These are phyloP conservation scores for Colletotrichum siamense DNA, from an alignment of 2,329 filamentous ascomycete species.

Conservation along the genomic window DNA sequence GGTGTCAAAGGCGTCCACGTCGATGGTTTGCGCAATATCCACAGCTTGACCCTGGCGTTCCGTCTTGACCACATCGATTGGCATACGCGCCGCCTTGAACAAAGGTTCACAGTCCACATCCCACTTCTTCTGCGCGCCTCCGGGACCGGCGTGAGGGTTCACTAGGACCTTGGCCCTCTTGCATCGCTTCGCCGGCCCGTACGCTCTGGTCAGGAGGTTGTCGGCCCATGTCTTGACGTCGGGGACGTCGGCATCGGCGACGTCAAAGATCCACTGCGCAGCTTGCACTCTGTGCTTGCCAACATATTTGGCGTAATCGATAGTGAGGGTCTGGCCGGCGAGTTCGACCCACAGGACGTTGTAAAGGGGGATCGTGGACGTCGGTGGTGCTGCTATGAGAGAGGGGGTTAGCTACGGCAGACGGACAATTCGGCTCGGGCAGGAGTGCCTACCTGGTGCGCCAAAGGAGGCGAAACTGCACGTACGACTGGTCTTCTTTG, in stretches of 20 bases:
- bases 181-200: conserved; percentile 68
- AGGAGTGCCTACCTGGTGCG: conserved; percentile 2
- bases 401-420: not conserved
- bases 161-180: conserved; percentile 88
- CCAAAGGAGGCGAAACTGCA: conserved; percentile 23
- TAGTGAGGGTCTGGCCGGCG: conserved; percentile 62
- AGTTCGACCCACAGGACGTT: conserved; percentile 84
- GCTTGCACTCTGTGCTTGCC: conserved; percentile 66
- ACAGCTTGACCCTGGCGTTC: conserved; percentile 77
- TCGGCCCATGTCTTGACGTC: conserved; percentile 67
- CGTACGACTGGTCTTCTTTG: conserved; percentile 21
- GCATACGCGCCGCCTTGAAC: conserved; percentile 80
- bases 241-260: conserved; percentile 39
- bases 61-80: conserved; percentile 76
- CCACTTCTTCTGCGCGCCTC: conserved; percentile 76
- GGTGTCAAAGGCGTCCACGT: conserved; percentile 82
- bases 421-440: not conserved
- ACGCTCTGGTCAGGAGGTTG: conserved; percentile 71
- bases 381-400: conserved; percentile 7
- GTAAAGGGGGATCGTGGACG: conserved; percentile 71
- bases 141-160: conserved; percentile 90
- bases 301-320: conserved; percentile 72
- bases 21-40: conserved; percentile 76
- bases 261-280: conserved; percentile 62
- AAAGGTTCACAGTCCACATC: conserved; percentile 78